A percentile compares a stretch with the other conserved stretches of the same genome.
Evolutionary conservation across 2,329 filamentous ascomycete species (phyloP).

Genomic region (Endocalyx cinctus): DNA sequence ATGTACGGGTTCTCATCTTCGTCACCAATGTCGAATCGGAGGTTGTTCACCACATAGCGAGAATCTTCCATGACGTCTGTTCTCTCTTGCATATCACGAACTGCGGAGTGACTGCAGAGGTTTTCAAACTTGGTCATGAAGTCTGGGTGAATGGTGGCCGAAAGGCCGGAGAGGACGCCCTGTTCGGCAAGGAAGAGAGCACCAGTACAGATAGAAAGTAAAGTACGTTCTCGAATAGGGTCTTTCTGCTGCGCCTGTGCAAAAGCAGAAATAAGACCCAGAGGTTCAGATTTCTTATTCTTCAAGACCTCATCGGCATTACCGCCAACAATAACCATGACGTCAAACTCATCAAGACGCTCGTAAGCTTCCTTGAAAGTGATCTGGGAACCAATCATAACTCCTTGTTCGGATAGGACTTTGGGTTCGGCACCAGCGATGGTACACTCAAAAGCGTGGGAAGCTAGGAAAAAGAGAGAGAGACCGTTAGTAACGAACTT

Average conservation of each 20-base stretch:
- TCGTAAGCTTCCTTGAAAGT: conserved; percentile 75
- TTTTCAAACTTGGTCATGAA: conserved; percentile 77
- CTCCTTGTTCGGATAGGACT: conserved; percentile 57
- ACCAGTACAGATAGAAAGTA: conserved; percentile 76
- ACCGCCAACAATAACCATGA: conserved; percentile 75
- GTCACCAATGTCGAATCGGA: conserved; percentile 78
- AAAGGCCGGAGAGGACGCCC: conserved; percentile 72
- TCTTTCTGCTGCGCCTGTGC: conserved; percentile 76
- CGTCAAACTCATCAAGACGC: conserved; percentile 69
- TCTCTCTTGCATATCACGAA: conserved; percentile 66
- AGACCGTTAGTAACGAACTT: too few relatives aligned
- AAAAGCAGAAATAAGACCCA: conserved; percentile 70
- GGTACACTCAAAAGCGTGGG: conserved; percentile 56
- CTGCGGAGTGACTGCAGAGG: conserved; percentile 69
- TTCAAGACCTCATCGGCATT: conserved; percentile 60
- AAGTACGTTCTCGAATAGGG: conserved; percentile 72
- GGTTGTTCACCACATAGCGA: conserved; percentile 87
- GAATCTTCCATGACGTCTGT: conserved; percentile 78
- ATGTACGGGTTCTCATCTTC: conserved; percentile 82
- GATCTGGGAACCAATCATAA: conserved; percentile 69
- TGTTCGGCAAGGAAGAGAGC: conserved; percentile 71
- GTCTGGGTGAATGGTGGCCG: conserved; percentile 79
- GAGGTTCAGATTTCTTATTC: conserved; percentile 62
- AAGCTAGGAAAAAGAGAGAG: conserved; percentile 32
- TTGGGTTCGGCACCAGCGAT: conserved; percentile 49